A percentile compares a stretch with the other conserved stretches of the same genome.
phyloP scores from a whole-genome alignment of 331 rosid genomes.

The Quercus tomentella region DNA sequence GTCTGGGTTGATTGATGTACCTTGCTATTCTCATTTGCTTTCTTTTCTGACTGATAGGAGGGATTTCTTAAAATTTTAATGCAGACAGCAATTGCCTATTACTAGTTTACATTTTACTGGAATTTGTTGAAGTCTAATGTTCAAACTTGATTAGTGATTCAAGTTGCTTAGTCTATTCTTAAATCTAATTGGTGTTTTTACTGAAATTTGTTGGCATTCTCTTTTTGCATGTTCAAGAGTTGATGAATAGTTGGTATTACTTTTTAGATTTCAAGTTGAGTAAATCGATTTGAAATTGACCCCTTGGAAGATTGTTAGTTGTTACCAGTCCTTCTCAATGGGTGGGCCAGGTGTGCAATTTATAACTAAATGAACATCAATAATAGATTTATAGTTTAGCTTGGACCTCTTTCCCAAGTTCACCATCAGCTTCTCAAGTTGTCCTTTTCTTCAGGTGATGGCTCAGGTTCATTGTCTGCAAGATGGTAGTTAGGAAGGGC shows the following conservation, averaged over 20 bases:
- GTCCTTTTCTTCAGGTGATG: neutral
- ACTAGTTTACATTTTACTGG: neutral
- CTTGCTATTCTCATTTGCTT: neutral
- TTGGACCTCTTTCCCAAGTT: neutral
- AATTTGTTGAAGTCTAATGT: neutral
- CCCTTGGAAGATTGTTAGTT: too few species aligned
- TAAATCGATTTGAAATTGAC: too few species aligned
- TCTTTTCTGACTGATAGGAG: neutral
- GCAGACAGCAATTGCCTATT: neutral
- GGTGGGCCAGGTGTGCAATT: too few species aligned
- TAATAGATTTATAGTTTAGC: neutral
- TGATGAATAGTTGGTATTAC: neutral
- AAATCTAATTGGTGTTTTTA: neutral
- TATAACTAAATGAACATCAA: too few species aligned
- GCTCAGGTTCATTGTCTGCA: neutral
- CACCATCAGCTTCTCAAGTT: neutral
- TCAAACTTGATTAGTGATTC: neutral
- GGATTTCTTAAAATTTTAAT: neutral
- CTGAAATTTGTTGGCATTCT: neutral
- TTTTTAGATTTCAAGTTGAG: neutral
- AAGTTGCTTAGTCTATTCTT: neutral
- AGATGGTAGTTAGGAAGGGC: too few species aligned
- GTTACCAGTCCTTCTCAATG: too few species aligned
- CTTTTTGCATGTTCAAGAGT: neutral
- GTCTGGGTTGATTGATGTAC: neutral